These are phyloP conservation scores for Yarrowia sp. DNA, from an alignment of 805 yeast species.

Conservation along the genomic window DNA sequence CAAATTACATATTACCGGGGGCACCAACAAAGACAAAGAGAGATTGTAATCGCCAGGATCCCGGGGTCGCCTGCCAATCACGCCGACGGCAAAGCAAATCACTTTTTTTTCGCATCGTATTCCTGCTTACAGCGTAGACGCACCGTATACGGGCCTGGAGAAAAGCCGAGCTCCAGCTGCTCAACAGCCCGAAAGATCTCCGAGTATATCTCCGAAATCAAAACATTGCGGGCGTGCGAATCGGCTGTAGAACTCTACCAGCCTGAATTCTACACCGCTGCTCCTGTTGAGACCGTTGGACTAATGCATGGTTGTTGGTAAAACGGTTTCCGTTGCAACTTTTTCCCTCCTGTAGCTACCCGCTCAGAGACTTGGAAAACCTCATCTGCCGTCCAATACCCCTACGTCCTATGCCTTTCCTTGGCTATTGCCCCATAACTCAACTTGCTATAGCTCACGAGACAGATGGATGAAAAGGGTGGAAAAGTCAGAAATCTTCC, in stretches of 20 bases:
- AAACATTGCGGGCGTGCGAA: not conserved
- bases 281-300: not conserved
- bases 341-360: not conserved
- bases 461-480: not conserved
- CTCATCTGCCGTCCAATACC: too few species aligned
- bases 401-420: not conserved
- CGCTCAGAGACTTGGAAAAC: not conserved
- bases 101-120: too few species aligned
- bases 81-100: too few species aligned
- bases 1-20: not conserved
- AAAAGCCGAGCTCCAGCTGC: not conserved
- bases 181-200: not conserved
- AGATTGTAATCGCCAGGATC: too few species aligned
- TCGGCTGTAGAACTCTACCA: not conserved
- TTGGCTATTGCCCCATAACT: not conserved
- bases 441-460: not conserved
- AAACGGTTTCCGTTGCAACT: too few species aligned
- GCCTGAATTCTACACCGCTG: conserved; percentile 3
- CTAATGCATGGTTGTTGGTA: not conserved
- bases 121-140: not conserved
- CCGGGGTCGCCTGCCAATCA: too few species aligned
- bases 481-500: not conserved
- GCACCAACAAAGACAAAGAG: not conserved
- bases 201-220: not conserved
- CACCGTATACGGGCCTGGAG: not conserved